Evolutionary conservation across 805 yeast species (phyloP).

Genomic region (Wickerhamomyces chambardii): DNA sequence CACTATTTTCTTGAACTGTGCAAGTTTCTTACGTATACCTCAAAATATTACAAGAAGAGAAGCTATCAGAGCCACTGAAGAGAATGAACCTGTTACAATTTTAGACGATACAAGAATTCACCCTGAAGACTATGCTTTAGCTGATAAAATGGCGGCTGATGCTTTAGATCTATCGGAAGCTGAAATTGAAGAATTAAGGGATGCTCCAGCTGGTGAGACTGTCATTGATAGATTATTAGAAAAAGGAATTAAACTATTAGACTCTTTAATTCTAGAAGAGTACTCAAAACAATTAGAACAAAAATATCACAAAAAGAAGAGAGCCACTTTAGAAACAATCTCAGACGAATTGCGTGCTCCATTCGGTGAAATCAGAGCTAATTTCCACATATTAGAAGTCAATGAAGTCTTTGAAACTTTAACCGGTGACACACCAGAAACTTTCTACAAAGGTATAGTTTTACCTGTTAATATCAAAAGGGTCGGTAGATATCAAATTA

Average conservation of each 20-base stretch:
- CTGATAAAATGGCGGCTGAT: conserved; percentile 96
- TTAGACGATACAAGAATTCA: conserved; percentile 95
- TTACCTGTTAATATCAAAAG: conserved; percentile 69
- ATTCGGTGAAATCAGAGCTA: conserved; percentile 76
- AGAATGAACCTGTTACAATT: conserved; percentile 58
- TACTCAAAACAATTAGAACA: conserved; percentile 84
- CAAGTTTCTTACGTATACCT: conserved; percentile 80
- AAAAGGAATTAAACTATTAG: conserved; percentile 63
- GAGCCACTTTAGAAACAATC: conserved; percentile 76
- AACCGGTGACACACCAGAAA: conserved; percentile 74
- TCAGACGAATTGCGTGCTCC: conserved; percentile 82
- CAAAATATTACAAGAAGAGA: conserved; percentile 37
- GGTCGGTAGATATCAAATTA: conserved; percentile 38
- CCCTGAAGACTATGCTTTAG: conserved; percentile 95
- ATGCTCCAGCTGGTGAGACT: conserved; percentile 64
- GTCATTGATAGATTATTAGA: conserved; percentile 52
- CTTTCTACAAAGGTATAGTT: conserved; percentile 59
- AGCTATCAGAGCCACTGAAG: conserved; percentile 22
- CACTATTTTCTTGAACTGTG: conserved; percentile 81
- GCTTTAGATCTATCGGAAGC: conserved; percentile 95
- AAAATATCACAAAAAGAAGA: conserved; percentile 62
- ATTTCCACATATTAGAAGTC: conserved; percentile 54
- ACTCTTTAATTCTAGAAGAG: conserved; percentile 82
- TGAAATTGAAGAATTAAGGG: conserved; percentile 72
- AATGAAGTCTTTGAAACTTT: conserved; percentile 79